phyloP scores from a whole-genome alignment of 176 grass and related monocot genomes.

The Phragmites australis region DNA sequence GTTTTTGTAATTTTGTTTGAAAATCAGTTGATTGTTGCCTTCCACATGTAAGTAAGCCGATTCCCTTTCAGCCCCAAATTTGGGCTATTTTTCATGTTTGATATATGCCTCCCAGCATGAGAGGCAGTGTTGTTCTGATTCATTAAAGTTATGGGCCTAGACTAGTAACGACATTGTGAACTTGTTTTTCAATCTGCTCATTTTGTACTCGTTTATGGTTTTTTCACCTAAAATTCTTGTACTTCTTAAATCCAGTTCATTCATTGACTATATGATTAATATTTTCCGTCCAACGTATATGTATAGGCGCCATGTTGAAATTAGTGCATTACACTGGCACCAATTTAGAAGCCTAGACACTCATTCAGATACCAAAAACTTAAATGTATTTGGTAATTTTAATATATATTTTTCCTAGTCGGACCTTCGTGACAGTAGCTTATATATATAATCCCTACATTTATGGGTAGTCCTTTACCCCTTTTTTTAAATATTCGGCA shows the following conservation, averaged over 20 bases:
- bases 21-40: background rate
- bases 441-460: background rate
- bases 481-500: background rate
- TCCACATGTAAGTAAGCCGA: background rate
- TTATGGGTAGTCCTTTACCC: background rate
- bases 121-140: background rate
- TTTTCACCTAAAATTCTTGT: background rate
- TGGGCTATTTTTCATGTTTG: background rate
- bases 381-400: background rate
- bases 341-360: background rate
- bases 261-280: background rate
- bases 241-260: background rate
- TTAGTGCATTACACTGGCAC: background rate
- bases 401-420: background rate
- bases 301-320: background rate
- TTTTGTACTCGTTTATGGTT: background rate
- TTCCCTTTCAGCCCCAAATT: background rate
- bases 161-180: background rate
- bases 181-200: background rate
- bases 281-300: background rate
- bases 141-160: background rate
- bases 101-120: background rate
- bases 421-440: background rate
- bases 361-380: background rate
- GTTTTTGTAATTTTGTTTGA: background rate